phyloP scores from a whole-genome alignment of 2,329 filamentous ascomycete genomes.

The Fusarium compactum region DNA sequence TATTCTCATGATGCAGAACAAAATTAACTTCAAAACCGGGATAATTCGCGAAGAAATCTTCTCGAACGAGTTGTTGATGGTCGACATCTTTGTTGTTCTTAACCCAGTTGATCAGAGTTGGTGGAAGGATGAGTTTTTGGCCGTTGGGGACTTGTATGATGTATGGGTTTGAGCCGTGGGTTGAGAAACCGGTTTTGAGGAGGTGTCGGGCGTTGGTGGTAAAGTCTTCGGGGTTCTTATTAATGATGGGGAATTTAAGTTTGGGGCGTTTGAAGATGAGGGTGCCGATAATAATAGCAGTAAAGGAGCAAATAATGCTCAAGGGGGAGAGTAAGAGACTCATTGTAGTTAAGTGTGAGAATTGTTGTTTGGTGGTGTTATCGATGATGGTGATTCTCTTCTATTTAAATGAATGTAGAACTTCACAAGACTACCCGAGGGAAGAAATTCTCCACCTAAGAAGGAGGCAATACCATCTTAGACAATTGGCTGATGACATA shows the following conservation, averaged over 20 bases:
- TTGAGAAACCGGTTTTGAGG: background rate
- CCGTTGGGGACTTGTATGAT: background rate
- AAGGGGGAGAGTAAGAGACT: background rate
- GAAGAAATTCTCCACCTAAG: too few relatives aligned
- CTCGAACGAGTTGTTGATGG: background rate
- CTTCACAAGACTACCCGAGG: too few relatives aligned
- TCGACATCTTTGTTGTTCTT: constrained; percentile 2
- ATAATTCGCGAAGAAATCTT: constrained; percentile 1
- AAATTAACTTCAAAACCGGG: background rate
- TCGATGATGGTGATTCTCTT: background rate
- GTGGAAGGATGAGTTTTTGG: background rate
- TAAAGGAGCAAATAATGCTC: background rate
- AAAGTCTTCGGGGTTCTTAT: background rate
- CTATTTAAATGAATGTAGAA: background rate
- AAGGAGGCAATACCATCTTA: background rate
- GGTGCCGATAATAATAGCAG: background rate
- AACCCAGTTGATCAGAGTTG: background rate
- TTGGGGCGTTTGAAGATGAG: background rate
- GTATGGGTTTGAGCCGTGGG: background rate
- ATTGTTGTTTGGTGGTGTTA: background rate
- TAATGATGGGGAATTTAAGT: background rate
- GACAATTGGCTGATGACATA: background rate
- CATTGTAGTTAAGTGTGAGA: background rate
- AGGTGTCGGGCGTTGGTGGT: background rate
- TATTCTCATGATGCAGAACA: background rate